Conservation (phyloP, 2,329 filamentous ascomycete species). For the Talaromyces sp. region DNA sequence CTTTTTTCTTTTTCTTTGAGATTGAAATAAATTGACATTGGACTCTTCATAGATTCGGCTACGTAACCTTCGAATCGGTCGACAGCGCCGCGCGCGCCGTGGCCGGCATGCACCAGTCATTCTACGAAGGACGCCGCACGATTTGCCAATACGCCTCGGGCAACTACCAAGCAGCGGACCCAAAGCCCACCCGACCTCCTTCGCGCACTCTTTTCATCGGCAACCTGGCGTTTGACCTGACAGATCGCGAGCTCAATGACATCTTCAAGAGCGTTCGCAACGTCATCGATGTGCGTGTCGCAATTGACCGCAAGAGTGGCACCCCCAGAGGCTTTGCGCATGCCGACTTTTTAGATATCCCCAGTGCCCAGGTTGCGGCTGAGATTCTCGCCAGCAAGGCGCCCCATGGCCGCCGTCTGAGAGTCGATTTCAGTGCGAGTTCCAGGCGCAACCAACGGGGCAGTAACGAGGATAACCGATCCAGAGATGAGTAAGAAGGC, state of each 20-base stretch:
- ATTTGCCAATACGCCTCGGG: constrained; percentile 51
- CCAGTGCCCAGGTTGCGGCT: constrained; percentile 58
- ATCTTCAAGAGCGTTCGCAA: constrained; percentile 67
- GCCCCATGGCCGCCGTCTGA: constrained; percentile 62
- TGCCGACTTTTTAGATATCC: constrained; percentile 67
- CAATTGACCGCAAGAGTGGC: constrained; percentile 74
- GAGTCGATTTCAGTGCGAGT: constrained; percentile 51
- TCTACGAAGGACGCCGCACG: constrained; percentile 60
- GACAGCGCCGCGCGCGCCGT: constrained; percentile 53
- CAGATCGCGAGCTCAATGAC: constrained; percentile 73
- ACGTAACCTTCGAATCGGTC: constrained; percentile 54
- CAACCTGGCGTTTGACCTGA: constrained; percentile 81
- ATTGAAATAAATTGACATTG: background rate
- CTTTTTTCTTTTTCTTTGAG: background rate
- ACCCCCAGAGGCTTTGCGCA: constrained; percentile 80
- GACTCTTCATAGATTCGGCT: constrained; percentile 54
- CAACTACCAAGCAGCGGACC: constrained; percentile 18
- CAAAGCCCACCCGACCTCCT: constrained; percentile 38
- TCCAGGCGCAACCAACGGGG: background rate
- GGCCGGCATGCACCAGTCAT: constrained; percentile 52
- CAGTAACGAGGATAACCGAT: background rate
- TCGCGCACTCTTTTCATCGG: constrained; percentile 69
- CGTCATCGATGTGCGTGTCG: constrained; percentile 70
- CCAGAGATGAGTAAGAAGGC: background rate
- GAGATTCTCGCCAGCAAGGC: constrained; percentile 51